These are phyloP conservation scores for Mortierella sp. DNA, from an alignment of 371 early-diverging fungal species.

Conservation along the genomic window DNA sequence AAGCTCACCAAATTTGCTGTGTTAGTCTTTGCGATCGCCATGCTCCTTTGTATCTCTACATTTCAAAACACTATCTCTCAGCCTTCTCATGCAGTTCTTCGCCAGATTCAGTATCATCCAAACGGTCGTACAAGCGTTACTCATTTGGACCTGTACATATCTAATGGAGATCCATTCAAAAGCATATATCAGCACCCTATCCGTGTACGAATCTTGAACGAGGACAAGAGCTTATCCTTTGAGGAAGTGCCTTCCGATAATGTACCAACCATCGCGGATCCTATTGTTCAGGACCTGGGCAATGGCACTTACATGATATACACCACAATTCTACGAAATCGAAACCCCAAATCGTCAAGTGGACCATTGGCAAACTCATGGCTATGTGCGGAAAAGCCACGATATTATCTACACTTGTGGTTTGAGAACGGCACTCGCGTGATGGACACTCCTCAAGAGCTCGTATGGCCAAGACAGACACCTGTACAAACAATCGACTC, in stretches of 20 bases:
- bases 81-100: slow-evolving; percentile 19
- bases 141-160: slow-evolving; percentile 11
- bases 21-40: not conserved
- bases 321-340: not conserved
- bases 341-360: not conserved
- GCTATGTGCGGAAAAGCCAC: not conserved
- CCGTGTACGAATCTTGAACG: slow-evolving; percentile 8
- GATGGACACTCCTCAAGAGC: slow-evolving; percentile 22
- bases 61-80: not conserved
- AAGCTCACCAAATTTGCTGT: not conserved
- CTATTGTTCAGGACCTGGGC: slow-evolving; percentile 13
- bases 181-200: not conserved
- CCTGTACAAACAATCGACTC: not conserved
- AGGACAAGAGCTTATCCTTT: not conserved
- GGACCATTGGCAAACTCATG: not conserved
- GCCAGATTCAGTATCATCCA: slow-evolving; percentile 2
- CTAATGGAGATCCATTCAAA: slow-evolving; percentile 7
- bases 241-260: not conserved
- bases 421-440: slow-evolving; percentile 40
- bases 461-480: slow-evolving; percentile 16
- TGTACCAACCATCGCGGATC: not conserved
- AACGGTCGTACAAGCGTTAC: slow-evolving; percentile 10
- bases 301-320: slow-evolving; percentile 27
- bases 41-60: not conserved
- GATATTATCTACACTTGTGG: slow-evolving; percentile 34